Percentiles rank a stretch among this genome's conserved stretches.
Evolutionary conservation across 2,329 filamentous ascomycete genomes (phyloP).

Genomic region (Iodosphaeria phyllophila): DNA sequence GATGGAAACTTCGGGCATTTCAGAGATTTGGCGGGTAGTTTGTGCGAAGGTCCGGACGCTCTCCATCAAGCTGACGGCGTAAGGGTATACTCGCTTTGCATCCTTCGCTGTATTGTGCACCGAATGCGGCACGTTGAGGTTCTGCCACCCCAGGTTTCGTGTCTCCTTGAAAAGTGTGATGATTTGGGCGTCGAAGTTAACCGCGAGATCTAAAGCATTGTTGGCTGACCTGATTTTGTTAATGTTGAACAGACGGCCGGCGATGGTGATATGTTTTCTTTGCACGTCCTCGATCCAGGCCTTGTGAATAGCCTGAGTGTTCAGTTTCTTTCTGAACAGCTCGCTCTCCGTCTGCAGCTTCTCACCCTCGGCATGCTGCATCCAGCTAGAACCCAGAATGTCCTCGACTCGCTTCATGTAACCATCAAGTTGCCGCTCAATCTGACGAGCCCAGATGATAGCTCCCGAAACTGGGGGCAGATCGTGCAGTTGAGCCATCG

Average conservation of each 20-base stretch:
- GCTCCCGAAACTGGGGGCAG: slow-evolving; percentile 89
- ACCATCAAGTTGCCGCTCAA: slow-evolving; percentile 82
- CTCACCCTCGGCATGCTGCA: slow-evolving; percentile 82
- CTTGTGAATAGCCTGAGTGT: slow-evolving; percentile 85
- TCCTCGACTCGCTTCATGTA: slow-evolving; percentile 99
- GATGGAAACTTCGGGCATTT: slow-evolving; percentile 75
- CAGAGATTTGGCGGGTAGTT: slow-evolving; percentile 64
- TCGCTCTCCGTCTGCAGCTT: slow-evolving; percentile 84
- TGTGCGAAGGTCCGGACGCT: slow-evolving; percentile 88
- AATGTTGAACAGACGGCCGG: slow-evolving; percentile 82
- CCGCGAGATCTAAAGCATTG: slow-evolving; percentile 68
- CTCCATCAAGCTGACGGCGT: slow-evolving; percentile 95
- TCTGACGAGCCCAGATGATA: slow-evolving; percentile 95
- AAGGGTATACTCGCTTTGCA: slow-evolving; percentile 96
- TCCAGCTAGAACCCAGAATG: slow-evolving; percentile 88
- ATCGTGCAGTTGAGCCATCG: slow-evolving; percentile 94
- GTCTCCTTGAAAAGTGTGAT: slow-evolving; percentile 98
- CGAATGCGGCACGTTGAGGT: slow-evolving; percentile 81
- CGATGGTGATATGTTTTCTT: slow-evolving; percentile 74
- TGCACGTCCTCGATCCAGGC: slow-evolving; percentile 88
- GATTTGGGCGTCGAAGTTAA: slow-evolving; percentile 95
- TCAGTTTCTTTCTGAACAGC: slow-evolving; percentile 88
- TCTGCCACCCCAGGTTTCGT: slow-evolving; percentile 86
- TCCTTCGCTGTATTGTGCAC: slow-evolving; percentile 95
- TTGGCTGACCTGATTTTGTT: slow-evolving; percentile 76